phyloP scores from a whole-genome alignment of 768 basidiomycete species.

The Atractiella rhizophila region DNA sequence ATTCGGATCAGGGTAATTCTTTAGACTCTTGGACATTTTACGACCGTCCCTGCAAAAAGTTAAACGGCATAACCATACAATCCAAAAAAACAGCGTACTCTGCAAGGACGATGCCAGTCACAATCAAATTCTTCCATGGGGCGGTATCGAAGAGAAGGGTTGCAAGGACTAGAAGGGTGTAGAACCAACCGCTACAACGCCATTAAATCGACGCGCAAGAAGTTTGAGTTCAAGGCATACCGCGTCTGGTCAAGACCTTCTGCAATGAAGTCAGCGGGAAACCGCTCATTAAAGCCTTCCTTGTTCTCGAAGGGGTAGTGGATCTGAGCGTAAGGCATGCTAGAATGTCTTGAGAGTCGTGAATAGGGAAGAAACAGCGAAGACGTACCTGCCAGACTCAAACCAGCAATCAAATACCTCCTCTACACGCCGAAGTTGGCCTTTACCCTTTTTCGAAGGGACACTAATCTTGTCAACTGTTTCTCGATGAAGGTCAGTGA shows the following conservation, averaged over 20 bases:
- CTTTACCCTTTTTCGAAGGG: conserved; percentile 70
- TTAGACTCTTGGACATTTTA: conserved; percentile 97
- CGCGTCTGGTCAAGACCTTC: conserved; percentile 98
- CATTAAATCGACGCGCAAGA: no score
- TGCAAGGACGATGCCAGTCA: conserved; percentile 82
- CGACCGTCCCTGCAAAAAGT: conserved; percentile 50
- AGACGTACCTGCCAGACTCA: conserved; percentile 72
- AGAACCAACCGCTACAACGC: conserved; percentile 99
- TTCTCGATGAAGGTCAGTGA: conserved; percentile 67
- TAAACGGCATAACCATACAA: neutral
- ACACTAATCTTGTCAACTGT: conserved; percentile 91
- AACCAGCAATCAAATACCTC: conserved; percentile 99
- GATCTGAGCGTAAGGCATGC: conserved; percentile 93
- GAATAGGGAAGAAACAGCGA: neutral
- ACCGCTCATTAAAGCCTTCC: conserved; percentile 52
- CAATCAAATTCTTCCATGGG: conserved; percentile 95
- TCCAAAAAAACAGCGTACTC: conserved; percentile 31
- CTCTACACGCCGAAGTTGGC: conserved; percentile 60
- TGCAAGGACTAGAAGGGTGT: conserved; percentile 83
- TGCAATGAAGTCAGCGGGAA: conserved; percentile 88
- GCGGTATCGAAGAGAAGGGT: conserved; percentile 80
- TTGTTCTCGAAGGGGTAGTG: conserved; percentile 98
- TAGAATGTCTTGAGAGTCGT: conserved; percentile 22
- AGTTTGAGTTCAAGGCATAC: no score
- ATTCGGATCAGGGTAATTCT: conserved; percentile 91